Percentiles rank a stretch among this genome's conserved stretches.
Evolutionary conservation across 2,329 filamentous ascomycete genomes (phyloP).

Genomic region (Diplodia seriata): DNA sequence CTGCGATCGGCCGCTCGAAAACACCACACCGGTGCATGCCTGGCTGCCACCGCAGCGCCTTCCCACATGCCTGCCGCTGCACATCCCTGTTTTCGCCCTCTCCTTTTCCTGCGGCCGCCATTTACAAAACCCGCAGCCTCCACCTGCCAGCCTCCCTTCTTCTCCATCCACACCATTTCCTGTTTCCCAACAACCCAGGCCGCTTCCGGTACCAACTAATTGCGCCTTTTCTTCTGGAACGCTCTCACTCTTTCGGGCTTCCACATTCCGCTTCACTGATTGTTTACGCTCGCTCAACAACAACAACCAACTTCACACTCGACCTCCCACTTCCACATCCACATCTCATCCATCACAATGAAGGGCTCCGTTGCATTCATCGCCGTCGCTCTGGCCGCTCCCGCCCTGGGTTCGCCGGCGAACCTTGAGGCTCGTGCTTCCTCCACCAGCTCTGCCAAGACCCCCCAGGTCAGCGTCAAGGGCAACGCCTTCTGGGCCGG

Average conservation of each 20-base stretch:
- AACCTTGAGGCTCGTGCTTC: constrained; percentile 42
- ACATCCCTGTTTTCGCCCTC: constrained; percentile 22
- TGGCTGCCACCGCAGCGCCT: constrained; percentile 11
- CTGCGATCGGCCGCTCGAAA: constrained; percentile 27
- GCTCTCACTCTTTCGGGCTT: constrained; percentile 33
- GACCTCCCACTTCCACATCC: constrained; percentile 7
- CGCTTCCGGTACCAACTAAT: constrained; percentile 24
- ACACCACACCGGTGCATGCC: constrained; percentile 27
- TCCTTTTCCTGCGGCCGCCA: constrained; percentile 21
- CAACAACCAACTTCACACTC: constrained; percentile 1
- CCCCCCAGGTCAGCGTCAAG: constrained; percentile 66
- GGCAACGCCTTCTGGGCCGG: constrained; percentile 72
- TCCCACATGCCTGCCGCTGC: constrained; percentile 13
- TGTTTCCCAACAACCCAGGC: constrained; percentile 15
- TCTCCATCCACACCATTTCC: constrained; percentile 16
- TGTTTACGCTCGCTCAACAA: constrained; percentile 20
- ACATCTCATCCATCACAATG: constrained; percentile 52
- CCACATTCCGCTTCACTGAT: constrained; percentile 21
- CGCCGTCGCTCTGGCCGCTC: constrained; percentile 55
- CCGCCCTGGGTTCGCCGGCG: constrained; percentile 54
- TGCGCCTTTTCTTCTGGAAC: constrained; percentile 29
- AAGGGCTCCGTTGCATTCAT: constrained; percentile 60
- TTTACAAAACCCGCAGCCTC: constrained; percentile 30
- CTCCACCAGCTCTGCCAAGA: constrained; percentile 50
- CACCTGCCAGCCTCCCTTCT: constrained; percentile 23